A percentile compares a stretch with the other conserved stretches of the same genome.
These are phyloP conservation scores for Rhizophora apiculata DNA, from an alignment of 345 rosid species.

Conservation along the genomic window DNA sequence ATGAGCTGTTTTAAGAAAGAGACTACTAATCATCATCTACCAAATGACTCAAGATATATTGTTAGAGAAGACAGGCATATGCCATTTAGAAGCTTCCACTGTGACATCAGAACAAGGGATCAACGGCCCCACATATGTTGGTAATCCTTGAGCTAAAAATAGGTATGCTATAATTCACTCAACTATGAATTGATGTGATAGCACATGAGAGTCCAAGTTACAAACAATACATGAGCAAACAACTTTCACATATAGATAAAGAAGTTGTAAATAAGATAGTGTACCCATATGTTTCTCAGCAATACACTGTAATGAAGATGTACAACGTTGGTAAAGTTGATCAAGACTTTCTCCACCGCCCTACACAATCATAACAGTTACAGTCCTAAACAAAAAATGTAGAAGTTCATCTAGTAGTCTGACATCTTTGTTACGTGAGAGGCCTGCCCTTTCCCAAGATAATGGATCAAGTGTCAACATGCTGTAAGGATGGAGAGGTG, in stretches of 20 bases:
- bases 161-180: neutral
- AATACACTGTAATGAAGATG: constrained; percentile 62
- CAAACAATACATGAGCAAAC: no score
- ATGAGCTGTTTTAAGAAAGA: neutral
- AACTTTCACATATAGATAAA: neutral
- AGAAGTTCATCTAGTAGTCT: neutral
- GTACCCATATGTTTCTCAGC: constrained; percentile 64
- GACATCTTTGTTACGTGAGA: neutral
- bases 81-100: no score
- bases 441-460: neutral
- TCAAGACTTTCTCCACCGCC: constrained; percentile 93
- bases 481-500: no score
- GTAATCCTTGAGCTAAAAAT: neutral
- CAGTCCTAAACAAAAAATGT: neutral
- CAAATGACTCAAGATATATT: neutral
- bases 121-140: no score
- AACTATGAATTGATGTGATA: neutral
- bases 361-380: constrained; percentile 26
- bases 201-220: no score
- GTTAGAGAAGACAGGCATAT: no score
- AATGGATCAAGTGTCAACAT: no score
- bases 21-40: neutral
- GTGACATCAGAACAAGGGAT: neutral
- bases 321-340: constrained; percentile 61
- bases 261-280: neutral